Evolutionary conservation across 768 basidiomycete species (phyloP).

Genomic region (Candolleomyces aberdarensis): DNA sequence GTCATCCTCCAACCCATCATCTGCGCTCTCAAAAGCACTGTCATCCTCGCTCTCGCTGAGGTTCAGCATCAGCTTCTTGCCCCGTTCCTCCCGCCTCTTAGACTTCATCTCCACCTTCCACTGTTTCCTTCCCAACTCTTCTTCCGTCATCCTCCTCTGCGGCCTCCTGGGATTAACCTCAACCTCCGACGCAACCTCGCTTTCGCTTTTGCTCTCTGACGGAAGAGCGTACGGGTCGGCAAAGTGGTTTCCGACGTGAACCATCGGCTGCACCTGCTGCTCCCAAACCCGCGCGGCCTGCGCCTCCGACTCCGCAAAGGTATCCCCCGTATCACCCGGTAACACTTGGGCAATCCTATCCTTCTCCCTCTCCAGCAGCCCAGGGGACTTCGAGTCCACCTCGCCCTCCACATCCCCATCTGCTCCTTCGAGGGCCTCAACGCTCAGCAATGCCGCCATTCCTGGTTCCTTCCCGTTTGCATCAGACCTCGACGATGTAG

Average conservation of each 20-base stretch:
- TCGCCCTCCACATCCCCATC: neutral
- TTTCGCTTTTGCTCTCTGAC: conserved; percentile 10
- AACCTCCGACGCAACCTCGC: neutral
- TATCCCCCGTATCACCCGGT: neutral
- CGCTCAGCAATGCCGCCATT: neutral
- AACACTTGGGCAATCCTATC: neutral
- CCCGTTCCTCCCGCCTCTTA: neutral
- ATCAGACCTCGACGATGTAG: conserved; percentile 15
- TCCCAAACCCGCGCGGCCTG: neutral
- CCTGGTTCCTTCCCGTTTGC: neutral
- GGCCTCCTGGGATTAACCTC: neutral
- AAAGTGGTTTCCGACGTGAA: neutral
- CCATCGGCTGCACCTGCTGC: neutral
- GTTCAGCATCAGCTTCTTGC: neutral
- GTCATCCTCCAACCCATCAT: conserved; percentile 2
- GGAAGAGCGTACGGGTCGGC: conserved; percentile 7
- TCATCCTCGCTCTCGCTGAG: conserved; percentile 7
- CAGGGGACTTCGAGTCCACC: neutral
- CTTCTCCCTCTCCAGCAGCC: neutral
- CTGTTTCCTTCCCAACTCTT: neutral
- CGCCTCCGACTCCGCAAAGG: neutral
- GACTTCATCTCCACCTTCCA: neutral
- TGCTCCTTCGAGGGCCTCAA: neutral
- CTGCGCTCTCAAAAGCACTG: neutral
- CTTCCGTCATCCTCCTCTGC: neutral